Base-by-base conservation (phyloP, 176 grass and related monocot genomes). In the Carex scoparia region DNA sequence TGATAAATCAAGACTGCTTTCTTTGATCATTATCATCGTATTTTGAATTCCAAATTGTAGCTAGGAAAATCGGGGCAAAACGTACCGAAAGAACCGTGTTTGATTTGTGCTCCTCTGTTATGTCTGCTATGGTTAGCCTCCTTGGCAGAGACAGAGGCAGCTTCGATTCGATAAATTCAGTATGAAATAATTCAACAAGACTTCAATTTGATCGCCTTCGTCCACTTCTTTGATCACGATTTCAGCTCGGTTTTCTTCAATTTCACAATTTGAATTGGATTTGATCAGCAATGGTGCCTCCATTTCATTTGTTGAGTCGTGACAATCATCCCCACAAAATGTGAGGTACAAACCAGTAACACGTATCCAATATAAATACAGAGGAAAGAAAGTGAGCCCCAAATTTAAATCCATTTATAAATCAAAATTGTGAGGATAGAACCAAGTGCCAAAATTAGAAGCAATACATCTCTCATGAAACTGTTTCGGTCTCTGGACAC, bases 121-220 rank as follows among this genome's bases (percentile, higher is more conserved):
- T 90, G 66, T 97, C 92, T 4, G 94, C 92, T 54, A 97, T 97
- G 3, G 92, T 97, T 27, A 97, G 90, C 3, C 90, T 88, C 51
- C 94, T 89, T 18, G 94, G 94, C 4, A 97, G 84, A 83, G 91
- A 92, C 1, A 97, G 87, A 83, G 94, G 94, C 84, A 97, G 88
- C n/a, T 18, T 9, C 19, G 73, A 0, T 19, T 3, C 0, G 23
- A 58, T 9, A 49, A 64, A 48, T 58, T 0, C 0, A 79, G n/a
- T 6, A 69, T 7, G 6, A 87, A 55, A 61, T 86, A 88, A 28
- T 87, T 48, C 27, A 85, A 44, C 1, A 84, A 84, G 32, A 89
- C 72, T 85, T 84, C 79, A 0, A 79, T 1, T 49, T 69, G 67
- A 7, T 54, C 79, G 51, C 32, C 84, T 0, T 82, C 46, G 5